A percentile compares a stretch with the other conserved stretches of the same genome.
Conservation (phyloP, 352 stramenopile genomes). For the Phytophthora brassicae region DNA sequence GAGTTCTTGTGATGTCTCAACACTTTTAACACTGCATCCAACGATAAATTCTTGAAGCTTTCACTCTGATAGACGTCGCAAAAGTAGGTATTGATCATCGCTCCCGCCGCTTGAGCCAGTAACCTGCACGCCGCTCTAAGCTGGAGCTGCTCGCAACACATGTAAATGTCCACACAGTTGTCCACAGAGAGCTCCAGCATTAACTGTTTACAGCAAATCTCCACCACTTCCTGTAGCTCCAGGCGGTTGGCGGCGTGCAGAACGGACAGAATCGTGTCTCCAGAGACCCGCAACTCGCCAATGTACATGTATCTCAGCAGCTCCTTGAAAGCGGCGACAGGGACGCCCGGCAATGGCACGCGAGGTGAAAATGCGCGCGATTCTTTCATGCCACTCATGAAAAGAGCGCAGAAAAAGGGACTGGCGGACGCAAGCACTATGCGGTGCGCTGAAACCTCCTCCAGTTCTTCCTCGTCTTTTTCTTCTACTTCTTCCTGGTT, state of each 20-base stretch:
- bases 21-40: slow-evolving; percentile 45
- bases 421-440: slow-evolving; percentile 63
- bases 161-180: slow-evolving; percentile 79
- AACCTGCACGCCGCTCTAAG: slow-evolving; percentile 48
- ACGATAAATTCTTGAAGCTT: slow-evolving; percentile 55
- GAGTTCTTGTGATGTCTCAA: slow-evolving; percentile 33
- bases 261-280: slow-evolving; percentile 64
- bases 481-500: neutral
- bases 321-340: slow-evolving; percentile 44
- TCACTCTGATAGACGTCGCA: slow-evolving; percentile 53
- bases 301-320: slow-evolving; percentile 74
- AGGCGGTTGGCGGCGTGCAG: slow-evolving; percentile 70
- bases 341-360: slow-evolving; percentile 59
- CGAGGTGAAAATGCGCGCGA: slow-evolving; percentile 23
- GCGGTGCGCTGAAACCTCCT: slow-evolving; percentile 55
- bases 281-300: slow-evolving; percentile 51
- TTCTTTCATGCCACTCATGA: slow-evolving; percentile 78
- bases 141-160: slow-evolving; percentile 62
- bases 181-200: slow-evolving; percentile 63
- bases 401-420: slow-evolving; percentile 75
- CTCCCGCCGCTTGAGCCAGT: slow-evolving; percentile 53
- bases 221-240: slow-evolving; percentile 67
- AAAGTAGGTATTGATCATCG: slow-evolving; percentile 73
- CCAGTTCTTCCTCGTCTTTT: neutral
- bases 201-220: slow-evolving; percentile 74